These are phyloP conservation scores for Phytophthora tentaculata DNA, from an alignment of 352 stramenopile genomes.

Conservation along the genomic window DNA sequence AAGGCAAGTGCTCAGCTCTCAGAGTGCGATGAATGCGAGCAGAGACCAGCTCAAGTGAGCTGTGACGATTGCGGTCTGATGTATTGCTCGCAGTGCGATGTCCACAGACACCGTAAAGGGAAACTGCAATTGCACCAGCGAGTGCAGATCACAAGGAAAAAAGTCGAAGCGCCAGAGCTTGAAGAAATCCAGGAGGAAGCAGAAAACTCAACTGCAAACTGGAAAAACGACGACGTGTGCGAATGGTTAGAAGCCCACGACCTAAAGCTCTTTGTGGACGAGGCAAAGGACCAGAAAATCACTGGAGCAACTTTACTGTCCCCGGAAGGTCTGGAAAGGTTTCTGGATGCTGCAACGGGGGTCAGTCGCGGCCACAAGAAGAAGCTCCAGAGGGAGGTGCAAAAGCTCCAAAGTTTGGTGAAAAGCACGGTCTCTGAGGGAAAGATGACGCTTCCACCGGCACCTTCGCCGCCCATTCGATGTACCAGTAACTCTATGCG, in stretches of 20 bases:
- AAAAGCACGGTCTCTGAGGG: conserved; percentile 1
- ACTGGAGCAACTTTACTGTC: conserved; percentile 57
- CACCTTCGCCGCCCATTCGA: conserved; percentile 17
- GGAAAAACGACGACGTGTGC: conserved; percentile 53
- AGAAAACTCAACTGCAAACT: conserved; percentile 20
- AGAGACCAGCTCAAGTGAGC: conserved; percentile 43
- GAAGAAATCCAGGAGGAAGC: conserved; percentile 8
- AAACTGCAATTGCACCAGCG: conserved; percentile 80
- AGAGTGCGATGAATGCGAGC: conserved; percentile 80
- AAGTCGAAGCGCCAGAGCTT: conserved; percentile 11
- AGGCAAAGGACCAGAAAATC: conserved; percentile 47
- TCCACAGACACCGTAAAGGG: conserved; percentile 78
- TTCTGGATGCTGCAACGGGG: conserved; percentile 55
- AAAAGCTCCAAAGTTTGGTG: conserved; percentile 58
- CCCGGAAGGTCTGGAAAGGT: conserved; percentile 46
- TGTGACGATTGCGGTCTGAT: conserved; percentile 79
- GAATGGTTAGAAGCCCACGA: conserved; percentile 69
- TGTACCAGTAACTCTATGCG: conserved; percentile 36
- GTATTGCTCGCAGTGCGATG: conserved; percentile 76
- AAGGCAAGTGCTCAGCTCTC: conserved; percentile 5
- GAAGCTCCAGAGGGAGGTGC: conserved; percentile 78
- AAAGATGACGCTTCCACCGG: conserved; percentile 5
- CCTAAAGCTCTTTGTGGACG: conserved; percentile 61
- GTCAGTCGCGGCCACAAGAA: conserved; percentile 80
- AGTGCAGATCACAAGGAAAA: conserved; percentile 22